phyloP scores from a whole-genome alignment of 768 basidiomycete species.

The Roridomyces roridus region DNA sequence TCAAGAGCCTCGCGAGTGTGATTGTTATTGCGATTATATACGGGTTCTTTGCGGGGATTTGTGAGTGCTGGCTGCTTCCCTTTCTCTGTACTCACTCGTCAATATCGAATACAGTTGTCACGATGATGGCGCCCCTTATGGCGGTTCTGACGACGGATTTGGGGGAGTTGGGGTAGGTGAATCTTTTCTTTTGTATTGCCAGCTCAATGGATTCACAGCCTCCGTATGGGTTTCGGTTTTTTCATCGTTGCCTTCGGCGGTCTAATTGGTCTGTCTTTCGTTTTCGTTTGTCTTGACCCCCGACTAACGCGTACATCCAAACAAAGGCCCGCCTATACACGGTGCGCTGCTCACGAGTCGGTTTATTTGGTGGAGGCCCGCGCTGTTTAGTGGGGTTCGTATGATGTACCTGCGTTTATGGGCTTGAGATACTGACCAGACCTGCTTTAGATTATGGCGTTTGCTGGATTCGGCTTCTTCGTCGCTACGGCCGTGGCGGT shows the following conservation, averaged over 20 bases:
- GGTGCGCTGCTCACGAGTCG: constrained; percentile 41
- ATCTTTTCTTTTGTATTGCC: neutral
- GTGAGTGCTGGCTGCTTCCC: constrained; percentile 28
- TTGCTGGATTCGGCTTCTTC: too few species aligned
- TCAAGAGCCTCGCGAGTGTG: constrained; percentile 27
- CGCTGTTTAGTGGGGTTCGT: constrained; percentile 41
- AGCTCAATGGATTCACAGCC: constrained; percentile 18
- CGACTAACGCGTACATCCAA: constrained; percentile 5
- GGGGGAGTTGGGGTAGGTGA: constrained; percentile 42
- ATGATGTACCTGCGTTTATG: too few species aligned
- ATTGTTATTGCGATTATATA: constrained; percentile 34
- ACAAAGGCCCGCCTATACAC: constrained; percentile 41
- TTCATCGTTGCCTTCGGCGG: neutral
- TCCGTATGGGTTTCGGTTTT: constrained; percentile 34
- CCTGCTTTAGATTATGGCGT: too few species aligned
- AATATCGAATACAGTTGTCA: constrained; percentile 34
- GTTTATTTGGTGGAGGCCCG: constrained; percentile 45
- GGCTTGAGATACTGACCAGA: too few species aligned
- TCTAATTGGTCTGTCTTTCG: constrained; percentile 4
- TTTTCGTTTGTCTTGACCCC: neutral
- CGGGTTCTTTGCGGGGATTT: constrained; percentile 41
- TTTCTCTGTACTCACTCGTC: neutral
- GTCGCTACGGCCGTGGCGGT: too few species aligned
- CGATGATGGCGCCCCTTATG: constrained; percentile 36
- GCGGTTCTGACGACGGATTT: constrained; percentile 36